Conservation (phyloP, 2,329 filamentous ascomycete species). For the Cryphonectria naterciae region DNA sequence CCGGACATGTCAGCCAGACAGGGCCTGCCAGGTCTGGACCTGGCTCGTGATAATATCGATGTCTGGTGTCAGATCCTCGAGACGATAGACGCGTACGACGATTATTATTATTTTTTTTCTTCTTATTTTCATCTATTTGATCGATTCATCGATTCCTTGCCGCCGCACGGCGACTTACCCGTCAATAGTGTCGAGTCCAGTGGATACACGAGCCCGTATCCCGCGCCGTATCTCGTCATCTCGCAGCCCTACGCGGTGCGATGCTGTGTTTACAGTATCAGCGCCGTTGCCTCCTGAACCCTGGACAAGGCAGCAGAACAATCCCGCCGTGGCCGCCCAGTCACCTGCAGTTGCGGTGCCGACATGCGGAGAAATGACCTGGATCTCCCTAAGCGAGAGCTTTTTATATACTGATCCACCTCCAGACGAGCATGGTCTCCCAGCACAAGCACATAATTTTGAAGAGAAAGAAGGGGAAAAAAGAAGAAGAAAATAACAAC, state of each 20-base stretch:
- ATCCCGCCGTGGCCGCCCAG: neutral
- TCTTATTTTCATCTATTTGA: neutral
- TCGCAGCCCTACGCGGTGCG: neutral
- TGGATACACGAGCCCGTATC: constrained; percentile 11
- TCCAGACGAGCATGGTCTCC: neutral
- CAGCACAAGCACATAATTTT: neutral
- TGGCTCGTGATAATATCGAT: neutral
- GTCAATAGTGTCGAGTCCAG: constrained; percentile 9
- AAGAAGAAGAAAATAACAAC: neutral
- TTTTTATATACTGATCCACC: constrained; percentile 26
- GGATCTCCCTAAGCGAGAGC: constrained; percentile 5
- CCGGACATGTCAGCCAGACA: neutral
- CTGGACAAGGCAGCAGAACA: neutral
- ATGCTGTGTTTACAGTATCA: neutral
- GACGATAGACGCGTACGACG: neutral
- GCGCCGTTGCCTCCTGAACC: neutral
- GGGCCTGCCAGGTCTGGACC: neutral
- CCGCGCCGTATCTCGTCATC: neutral
- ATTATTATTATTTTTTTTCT: neutral
- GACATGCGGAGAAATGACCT: neutral
- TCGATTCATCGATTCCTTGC: neutral
- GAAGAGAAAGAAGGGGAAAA: neutral
- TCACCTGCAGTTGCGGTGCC: neutral
- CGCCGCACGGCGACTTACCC: neutral
- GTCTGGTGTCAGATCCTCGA: neutral